Evolutionary conservation across 106 monocot genomes (phyloP).

Genomic region (Acanthochlamys bracteata): DNA sequence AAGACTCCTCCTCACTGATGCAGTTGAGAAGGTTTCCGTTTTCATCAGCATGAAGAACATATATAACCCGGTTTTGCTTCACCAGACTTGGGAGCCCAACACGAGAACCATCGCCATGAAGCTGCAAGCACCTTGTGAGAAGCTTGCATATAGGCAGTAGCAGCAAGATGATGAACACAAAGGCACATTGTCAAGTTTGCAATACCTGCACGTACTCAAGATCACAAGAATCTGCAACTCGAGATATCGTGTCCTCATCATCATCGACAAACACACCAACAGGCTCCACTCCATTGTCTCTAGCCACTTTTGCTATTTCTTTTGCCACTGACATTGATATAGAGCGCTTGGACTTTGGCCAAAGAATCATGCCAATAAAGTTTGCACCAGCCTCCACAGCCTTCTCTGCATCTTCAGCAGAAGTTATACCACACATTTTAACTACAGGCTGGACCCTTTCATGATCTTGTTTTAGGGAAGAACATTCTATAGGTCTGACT

Average conservation of each 20-base stretch:
- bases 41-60: conserved; percentile 78
- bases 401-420: conserved; percentile 69
- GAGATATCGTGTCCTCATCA: conserved; percentile 49
- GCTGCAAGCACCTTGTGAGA: conserved; percentile 27
- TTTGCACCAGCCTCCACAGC: conserved; percentile 65
- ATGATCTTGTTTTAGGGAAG: no score
- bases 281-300: conserved; percentile 55
- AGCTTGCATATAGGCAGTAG: background rate
- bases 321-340: conserved; percentile 52
- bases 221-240: conserved; percentile 29
- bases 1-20: conserved; percentile 29
- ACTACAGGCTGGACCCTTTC: no score
- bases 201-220: conserved; percentile 64
- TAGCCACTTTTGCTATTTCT: conserved; percentile 75
- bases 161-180: background rate
- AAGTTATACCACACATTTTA: conserved; percentile 84
- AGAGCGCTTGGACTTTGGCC: conserved; percentile 82
- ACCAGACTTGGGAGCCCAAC: conserved; percentile 29
- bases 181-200: background rate
- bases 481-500: no score
- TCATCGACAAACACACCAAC: conserved; percentile 99
- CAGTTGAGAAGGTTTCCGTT: conserved; percentile 65
- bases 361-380: conserved; percentile 93
- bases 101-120: conserved; percentile 84
- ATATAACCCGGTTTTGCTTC: conserved; percentile 45